Conservation (phyloP, 2,329 filamentous ascomycete species). For the Colletotrichum sojae region DNA sequence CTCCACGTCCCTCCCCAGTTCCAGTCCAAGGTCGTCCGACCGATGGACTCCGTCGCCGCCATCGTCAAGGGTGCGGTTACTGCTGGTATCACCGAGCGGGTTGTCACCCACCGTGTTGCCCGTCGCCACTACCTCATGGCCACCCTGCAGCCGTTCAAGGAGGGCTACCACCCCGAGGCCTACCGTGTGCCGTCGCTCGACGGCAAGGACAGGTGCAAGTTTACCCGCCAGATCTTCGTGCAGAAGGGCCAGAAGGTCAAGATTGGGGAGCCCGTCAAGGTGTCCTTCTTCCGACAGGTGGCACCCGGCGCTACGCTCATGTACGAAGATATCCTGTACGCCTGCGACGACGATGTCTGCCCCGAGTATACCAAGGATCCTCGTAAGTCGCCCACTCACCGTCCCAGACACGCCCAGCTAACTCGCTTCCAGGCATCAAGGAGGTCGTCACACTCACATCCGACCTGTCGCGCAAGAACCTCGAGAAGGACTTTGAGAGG, state of each 20-base stretch:
- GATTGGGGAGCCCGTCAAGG: slow-evolving; percentile 98
- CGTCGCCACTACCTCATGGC: slow-evolving; percentile 99
- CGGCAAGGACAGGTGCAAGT: slow-evolving; percentile 98
- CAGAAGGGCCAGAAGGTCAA: slow-evolving; percentile 99
- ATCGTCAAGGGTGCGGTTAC: slow-evolving; percentile 99
- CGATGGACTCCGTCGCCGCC: slow-evolving; percentile 98
- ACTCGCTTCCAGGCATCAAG: slow-evolving; percentile 83
- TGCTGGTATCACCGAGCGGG: slow-evolving; percentile 95
- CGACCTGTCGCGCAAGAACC: slow-evolving; percentile 96
- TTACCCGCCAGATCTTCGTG: slow-evolving; percentile 97
- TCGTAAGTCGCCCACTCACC: slow-evolving; percentile 74
- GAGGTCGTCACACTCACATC: slow-evolving; percentile 98
- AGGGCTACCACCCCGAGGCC: slow-evolving; percentile 97
- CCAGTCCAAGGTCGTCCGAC: slow-evolving; percentile 96
- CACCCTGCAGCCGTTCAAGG: slow-evolving; percentile 98
- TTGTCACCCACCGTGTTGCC: slow-evolving; percentile 96
- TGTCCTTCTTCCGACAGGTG: slow-evolving; percentile 98
- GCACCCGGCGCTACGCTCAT: slow-evolving; percentile 97
- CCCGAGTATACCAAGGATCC: slow-evolving; percentile 99
- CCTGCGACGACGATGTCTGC: slow-evolving; percentile 97
- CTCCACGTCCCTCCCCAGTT: slow-evolving; percentile 98
- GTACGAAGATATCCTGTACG: slow-evolving; percentile 99
- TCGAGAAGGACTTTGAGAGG: slow-evolving; percentile 98
- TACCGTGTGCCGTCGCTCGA: slow-evolving; percentile 97
- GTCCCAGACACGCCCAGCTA: slow-evolving; percentile 43